Percentiles rank a stretch among this genome's conserved stretches.
phyloP scores from a whole-genome alignment of 306 rosid species.

The Herpetospermum pedunculosum region DNA sequence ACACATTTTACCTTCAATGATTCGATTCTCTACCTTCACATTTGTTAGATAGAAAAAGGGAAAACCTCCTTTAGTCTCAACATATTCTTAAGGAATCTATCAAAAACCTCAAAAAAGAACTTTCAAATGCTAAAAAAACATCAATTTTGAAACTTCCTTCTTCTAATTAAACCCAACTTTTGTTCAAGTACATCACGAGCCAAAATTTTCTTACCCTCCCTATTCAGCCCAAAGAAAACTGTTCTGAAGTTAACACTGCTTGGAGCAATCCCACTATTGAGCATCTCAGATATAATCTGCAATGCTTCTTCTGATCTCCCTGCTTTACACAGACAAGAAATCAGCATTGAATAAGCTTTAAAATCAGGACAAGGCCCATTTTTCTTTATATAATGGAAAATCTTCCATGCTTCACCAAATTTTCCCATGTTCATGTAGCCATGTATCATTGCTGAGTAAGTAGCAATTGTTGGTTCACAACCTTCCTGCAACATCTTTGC shows the following conservation, averaged over 20 bases:
- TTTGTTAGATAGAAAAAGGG: neutral
- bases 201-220: slow-evolving; percentile 69
- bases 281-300: slow-evolving; percentile 54
- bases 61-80: neutral
- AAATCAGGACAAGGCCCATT: slow-evolving; percentile 84
- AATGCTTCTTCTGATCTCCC: slow-evolving; percentile 80
- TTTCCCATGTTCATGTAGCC: slow-evolving; percentile 66
- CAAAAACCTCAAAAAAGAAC: neutral
- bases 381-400: slow-evolving; percentile 46
- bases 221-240: slow-evolving; percentile 57
- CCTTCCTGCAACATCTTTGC: slow-evolving; percentile 54
- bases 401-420: slow-evolving; percentile 53
- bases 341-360: slow-evolving; percentile 60
- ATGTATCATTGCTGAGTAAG: slow-evolving; percentile 51
- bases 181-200: slow-evolving; percentile 50
- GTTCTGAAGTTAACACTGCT: slow-evolving; percentile 65
- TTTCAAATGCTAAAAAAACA: neutral
- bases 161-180: slow-evolving; percentile 40
- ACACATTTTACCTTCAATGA: neutral
- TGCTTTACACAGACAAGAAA: slow-evolving; percentile 46
- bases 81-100: neutral
- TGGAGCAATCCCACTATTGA: slow-evolving; percentile 55
- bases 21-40: neutral
- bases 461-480: slow-evolving; percentile 55
- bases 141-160: slow-evolving; percentile 40